Evolutionary conservation across 345 rosid species (phyloP), one percentile per base, ranked within the genome.

Genomic region (Physaria fendleri): DNA sequence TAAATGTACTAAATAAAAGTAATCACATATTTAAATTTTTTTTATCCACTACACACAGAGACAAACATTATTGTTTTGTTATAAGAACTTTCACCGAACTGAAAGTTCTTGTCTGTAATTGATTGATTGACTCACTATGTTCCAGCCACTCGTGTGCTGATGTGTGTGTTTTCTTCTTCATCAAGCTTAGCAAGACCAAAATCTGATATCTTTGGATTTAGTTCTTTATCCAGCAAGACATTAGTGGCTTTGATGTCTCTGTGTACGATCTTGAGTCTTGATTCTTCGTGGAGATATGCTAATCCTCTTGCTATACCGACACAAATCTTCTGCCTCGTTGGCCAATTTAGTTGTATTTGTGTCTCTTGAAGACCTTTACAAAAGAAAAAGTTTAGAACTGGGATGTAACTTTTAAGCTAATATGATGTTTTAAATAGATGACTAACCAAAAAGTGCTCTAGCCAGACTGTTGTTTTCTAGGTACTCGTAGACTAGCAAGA

Each of bases 401-500:
- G 52, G 15, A 22, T 6, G 22, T n/a, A 20, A 29, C 3, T 21
- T 20, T 18, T 22, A 46, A 37, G 39, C 49, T 13, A 4, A 4
- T 33, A 9, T 25, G n/a, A 8, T 29, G n/a, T 4, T 8, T 57
- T 39, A 2, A 21, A n/a, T 3, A 8, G 3, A 23, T 15, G 32
- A 67, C 68, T 44, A 62, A 76, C 80, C 79, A 21, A 71, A 77
- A 27, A 81, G 74, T 29, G 80, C 83, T 10, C 76, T 50, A 2
- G 83, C 78, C 29, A 80, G 79, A 47, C 78, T 77, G 66, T 83
- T 80, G 64, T 80, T 83, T 46, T 76, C 77, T 69, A 83, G 41
- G 76, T 77, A 83, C 73, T 83, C 83, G 3, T 83, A 83, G 3
- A 80, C 64, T 38, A 83, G 39, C 74, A 83, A 58, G 35, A 83